These are phyloP conservation scores for Neostapfia colusana DNA, from an alignment of 176 grass and related monocot species.

Conservation along the genomic window DNA sequence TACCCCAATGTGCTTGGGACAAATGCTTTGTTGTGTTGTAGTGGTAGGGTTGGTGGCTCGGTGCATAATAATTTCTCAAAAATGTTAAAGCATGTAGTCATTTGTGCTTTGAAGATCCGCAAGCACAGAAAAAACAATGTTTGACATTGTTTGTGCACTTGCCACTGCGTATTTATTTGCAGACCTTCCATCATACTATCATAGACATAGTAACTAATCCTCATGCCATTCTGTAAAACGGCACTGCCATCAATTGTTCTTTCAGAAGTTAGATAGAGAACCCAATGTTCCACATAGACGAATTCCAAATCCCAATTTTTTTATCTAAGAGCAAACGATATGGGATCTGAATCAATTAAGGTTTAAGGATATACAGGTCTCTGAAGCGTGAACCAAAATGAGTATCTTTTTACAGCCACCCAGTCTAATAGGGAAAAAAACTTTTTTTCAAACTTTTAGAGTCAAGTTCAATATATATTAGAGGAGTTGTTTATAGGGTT, in stretches of 20 bases:
- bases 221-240: background rate
- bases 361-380: too few species aligned
- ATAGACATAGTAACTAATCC: background rate
- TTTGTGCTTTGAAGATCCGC: background rate
- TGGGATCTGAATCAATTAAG: too few species aligned
- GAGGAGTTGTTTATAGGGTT: background rate
- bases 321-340: too few species aligned
- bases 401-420: too few species aligned
- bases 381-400: too few species aligned
- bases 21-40: too few species aligned
- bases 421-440: too few species aligned
- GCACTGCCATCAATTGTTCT: too few species aligned
- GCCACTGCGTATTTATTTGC: background rate
- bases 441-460: background rate
- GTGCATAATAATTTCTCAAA: background rate
- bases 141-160: background rate
- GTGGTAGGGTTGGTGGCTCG: background rate
- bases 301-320: too few species aligned
- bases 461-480: slow-evolving; percentile 1
- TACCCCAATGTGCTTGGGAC: too few species aligned
- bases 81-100: background rate
- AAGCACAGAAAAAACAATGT: background rate
- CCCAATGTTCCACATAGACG: too few species aligned
- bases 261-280: too few species aligned
- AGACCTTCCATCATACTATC: background rate